phyloP scores from a whole-genome alignment of 768 basidiomycete genomes.

The Thelephora ganbajun region DNA sequence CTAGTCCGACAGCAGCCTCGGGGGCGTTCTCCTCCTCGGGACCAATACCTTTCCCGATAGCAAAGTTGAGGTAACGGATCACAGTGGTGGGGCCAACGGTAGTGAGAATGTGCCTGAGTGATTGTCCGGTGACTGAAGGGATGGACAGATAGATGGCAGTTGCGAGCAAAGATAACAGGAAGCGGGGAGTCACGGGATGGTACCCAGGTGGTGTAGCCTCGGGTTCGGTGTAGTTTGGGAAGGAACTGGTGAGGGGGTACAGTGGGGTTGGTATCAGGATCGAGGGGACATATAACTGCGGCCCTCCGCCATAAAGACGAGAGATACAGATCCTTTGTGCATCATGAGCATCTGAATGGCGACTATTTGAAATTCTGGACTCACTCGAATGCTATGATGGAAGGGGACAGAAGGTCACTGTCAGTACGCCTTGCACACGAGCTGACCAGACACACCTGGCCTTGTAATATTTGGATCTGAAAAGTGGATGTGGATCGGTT shows the following conservation, averaged over 20 bases:
- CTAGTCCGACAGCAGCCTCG: slow-evolving; percentile 57
- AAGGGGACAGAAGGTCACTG: background rate
- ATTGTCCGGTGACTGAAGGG: slow-evolving; percentile 59
- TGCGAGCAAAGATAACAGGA: slow-evolving; percentile 78
- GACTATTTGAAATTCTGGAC: slow-evolving; percentile 14
- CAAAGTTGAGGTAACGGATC: slow-evolving; percentile 66
- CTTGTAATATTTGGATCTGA: slow-evolving; percentile 84
- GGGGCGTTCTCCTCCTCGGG: slow-evolving; percentile 27
- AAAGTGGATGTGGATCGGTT: slow-evolving; percentile 57
- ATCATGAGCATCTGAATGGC: background rate
- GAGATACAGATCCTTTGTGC: slow-evolving; percentile 63
- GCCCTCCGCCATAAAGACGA: slow-evolving; percentile 78
- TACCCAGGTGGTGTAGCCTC: slow-evolving; percentile 23
- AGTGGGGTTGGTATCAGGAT: slow-evolving; percentile 47
- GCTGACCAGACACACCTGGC: slow-evolving; percentile 38
- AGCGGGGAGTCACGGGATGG: slow-evolving; percentile 67
- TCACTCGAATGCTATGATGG: slow-evolving; percentile 69
- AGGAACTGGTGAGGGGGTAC: slow-evolving; percentile 62
- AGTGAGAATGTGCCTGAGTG: slow-evolving; percentile 53
- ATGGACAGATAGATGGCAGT: slow-evolving; percentile 81
- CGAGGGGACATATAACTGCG: slow-evolving; percentile 53
- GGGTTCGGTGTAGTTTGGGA: slow-evolving; percentile 18
- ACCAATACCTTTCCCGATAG: slow-evolving; percentile 56
- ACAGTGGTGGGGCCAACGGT: slow-evolving; percentile 74
- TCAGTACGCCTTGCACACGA: background rate